These are phyloP conservation scores for Agapanthus africanus DNA, from an alignment of 106 monocot genomes.

Conservation along the genomic window DNA sequence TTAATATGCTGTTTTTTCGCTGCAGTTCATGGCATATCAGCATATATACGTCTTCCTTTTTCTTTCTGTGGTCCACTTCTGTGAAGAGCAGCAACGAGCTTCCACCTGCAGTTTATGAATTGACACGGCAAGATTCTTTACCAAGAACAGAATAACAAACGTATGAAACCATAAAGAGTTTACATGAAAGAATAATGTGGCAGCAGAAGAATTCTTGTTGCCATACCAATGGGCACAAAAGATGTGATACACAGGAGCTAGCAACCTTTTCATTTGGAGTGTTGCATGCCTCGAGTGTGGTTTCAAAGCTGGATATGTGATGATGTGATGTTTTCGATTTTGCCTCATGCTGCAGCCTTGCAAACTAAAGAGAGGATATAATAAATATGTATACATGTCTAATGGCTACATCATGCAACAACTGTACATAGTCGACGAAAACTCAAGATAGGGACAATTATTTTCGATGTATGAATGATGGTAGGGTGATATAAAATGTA, in stretches of 20 bases:
- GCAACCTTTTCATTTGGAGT: neutral
- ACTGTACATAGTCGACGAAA: too few species aligned
- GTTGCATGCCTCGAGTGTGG: too few species aligned
- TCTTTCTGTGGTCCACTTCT: slow-evolving; percentile 61
- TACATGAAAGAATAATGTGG: slow-evolving; percentile 1
- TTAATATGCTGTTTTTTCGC: neutral
- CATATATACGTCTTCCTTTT: slow-evolving; percentile 76
- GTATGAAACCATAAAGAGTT: neutral
- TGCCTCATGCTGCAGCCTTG: neutral
- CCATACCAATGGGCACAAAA: neutral
- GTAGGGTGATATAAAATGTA: too few species aligned
- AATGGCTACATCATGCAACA: too few species aligned
- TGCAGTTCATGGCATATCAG: slow-evolving; percentile 78
- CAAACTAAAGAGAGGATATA: neutral
- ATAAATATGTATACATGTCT: neutral
- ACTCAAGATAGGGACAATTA: neutral
- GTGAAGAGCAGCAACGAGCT: slow-evolving; percentile 16
- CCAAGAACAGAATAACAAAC: slow-evolving; percentile 23
- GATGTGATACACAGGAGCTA: neutral
- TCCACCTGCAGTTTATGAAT: slow-evolving; percentile 32
- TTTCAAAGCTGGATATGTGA: neutral
- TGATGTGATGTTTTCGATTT: neutral
- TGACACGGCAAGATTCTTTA: slow-evolving; percentile 46
- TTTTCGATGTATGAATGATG: too few species aligned
- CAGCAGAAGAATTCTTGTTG: neutral